Conservation (phyloP, 257 asterid genomes). For the Buddleja alternifolia region DNA sequence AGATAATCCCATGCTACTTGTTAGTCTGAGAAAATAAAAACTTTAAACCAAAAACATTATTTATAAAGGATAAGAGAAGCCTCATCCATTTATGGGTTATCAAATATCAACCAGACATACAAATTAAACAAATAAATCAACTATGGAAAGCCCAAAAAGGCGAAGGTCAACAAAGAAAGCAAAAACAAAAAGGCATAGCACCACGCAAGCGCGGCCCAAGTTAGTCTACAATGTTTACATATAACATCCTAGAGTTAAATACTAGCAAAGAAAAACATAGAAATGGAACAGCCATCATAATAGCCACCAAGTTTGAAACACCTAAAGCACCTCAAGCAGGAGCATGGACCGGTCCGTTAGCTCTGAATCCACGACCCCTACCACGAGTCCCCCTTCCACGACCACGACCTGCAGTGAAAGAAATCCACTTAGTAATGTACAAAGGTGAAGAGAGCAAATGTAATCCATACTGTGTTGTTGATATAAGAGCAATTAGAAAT, state of each 20-base stretch:
- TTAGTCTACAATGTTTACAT: constrained; percentile 39
- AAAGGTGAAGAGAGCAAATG: neutral
- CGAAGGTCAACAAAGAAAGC: constrained; percentile 21
- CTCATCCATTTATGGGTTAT: no score
- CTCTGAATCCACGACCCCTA: constrained; percentile 78
- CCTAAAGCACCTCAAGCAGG: constrained; percentile 46
- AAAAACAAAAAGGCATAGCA: constrained; percentile 58
- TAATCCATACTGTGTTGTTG: no score
- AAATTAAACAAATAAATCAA: constrained; percentile 32
- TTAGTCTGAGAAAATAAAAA: no score
- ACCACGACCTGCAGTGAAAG: constrained; percentile 68
- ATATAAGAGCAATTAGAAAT: no score
- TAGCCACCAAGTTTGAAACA: constrained; percentile 31
- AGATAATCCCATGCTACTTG: no score
- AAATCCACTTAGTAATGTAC: neutral
- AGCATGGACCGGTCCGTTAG: constrained; percentile 56
- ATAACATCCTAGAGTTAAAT: constrained; percentile 44
- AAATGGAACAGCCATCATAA: constrained; percentile 37
- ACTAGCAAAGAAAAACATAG: constrained; percentile 23
- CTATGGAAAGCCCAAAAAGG: constrained; percentile 27
- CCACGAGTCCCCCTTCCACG: constrained; percentile 82
- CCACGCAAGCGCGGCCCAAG: constrained; percentile 40
- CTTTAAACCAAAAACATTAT: no score
- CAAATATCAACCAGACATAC: no score
- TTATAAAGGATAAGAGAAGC: no score